Conservation (phyloP, 2,329 filamentous ascomycete species). For the Ascosphaera apis region DNA sequence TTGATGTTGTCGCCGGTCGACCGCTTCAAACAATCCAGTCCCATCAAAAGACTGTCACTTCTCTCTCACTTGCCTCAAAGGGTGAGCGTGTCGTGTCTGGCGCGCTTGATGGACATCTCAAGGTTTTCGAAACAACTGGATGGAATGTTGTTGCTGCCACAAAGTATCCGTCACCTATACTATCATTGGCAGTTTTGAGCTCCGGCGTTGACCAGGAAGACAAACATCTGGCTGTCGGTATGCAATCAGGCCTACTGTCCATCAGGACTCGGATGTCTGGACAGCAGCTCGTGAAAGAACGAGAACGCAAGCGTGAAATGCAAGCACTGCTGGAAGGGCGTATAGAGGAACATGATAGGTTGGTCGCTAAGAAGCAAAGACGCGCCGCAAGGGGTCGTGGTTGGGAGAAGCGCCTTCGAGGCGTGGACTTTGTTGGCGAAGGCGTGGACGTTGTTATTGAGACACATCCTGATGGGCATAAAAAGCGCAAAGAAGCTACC, state of each 20-base stretch:
- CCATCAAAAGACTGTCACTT: slow-evolving; percentile 94
- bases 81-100: slow-evolving; percentile 65
- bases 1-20: slow-evolving; percentile 79
- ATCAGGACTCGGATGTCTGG: slow-evolving; percentile 74
- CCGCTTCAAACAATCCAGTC: slow-evolving; percentile 72
- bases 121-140: slow-evolving; percentile 77
- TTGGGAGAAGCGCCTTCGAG: slow-evolving; percentile 38
- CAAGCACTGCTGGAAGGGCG: slow-evolving; percentile 54
- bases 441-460: slow-evolving; percentile 76
- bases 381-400: slow-evolving; percentile 32
- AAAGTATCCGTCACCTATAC: slow-evolving; percentile 80
- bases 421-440: slow-evolving; percentile 63
- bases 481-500: slow-evolving; percentile 37
- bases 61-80: slow-evolving; percentile 57
- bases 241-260: slow-evolving; percentile 81
- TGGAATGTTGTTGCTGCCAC: slow-evolving; percentile 94
- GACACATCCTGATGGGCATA: slow-evolving; percentile 28
- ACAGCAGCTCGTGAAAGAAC: slow-evolving; percentile 51
- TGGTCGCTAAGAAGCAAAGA: slow-evolving; percentile 45
- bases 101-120: slow-evolving; percentile 84
- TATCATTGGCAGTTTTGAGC: slow-evolving; percentile 57
- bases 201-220: slow-evolving; percentile 50
- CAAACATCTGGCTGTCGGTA: slow-evolving; percentile 81
- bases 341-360: slow-evolving; percentile 53
- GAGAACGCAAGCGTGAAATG: slow-evolving; percentile 67